Conservation (phyloP, 352 stramenopile species). For the Hyaloperonospora arabidopsidis region DNA sequence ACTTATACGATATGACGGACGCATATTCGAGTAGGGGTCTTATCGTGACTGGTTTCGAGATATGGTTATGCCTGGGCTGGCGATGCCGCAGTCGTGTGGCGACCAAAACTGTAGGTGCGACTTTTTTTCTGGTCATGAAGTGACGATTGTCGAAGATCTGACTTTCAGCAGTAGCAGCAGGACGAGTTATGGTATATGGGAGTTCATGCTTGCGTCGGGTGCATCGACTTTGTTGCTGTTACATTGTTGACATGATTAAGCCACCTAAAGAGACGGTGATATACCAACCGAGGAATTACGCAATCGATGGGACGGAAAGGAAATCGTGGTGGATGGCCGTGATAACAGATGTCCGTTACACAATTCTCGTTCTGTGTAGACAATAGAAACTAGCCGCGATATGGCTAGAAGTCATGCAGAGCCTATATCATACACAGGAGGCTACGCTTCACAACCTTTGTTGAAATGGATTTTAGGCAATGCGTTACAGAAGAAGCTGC, state of each 20-base stretch:
- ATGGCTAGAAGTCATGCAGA: too few relatives aligned
- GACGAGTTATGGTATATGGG: slow-evolving; percentile 76
- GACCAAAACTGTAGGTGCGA: slow-evolving; percentile 80
- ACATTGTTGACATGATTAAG: slow-evolving; percentile 39
- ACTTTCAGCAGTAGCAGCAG: slow-evolving; percentile 15
- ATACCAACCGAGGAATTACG: slow-evolving; percentile 58
- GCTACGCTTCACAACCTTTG: too few relatives aligned
- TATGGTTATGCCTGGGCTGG: slow-evolving; percentile 75
- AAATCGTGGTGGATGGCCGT: slow-evolving; percentile 79
- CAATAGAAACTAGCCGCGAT: too few relatives aligned
- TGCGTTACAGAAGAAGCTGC: too few relatives aligned
- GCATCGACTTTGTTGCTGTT: slow-evolving; percentile 53
- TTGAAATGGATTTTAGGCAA: too few relatives aligned
- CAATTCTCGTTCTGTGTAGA: too few relatives aligned
- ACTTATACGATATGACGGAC: slow-evolving; percentile 62
- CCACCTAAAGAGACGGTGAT: slow-evolving; percentile 53
- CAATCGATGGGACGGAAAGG: slow-evolving; percentile 69
- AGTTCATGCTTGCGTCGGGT: slow-evolving; percentile 75
- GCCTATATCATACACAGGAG: too few relatives aligned
- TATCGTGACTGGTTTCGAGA: slow-evolving; percentile 81
- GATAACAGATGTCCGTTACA: too few relatives aligned
- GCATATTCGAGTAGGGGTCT: slow-evolving; percentile 75
- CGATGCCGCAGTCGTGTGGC: slow-evolving; percentile 78
- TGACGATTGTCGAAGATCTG: slow-evolving; percentile 38
- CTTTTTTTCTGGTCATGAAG: slow-evolving; percentile 57